Conservation (phyloP, 768 basidiomycete species). For the Harrya chromipes region DNA sequence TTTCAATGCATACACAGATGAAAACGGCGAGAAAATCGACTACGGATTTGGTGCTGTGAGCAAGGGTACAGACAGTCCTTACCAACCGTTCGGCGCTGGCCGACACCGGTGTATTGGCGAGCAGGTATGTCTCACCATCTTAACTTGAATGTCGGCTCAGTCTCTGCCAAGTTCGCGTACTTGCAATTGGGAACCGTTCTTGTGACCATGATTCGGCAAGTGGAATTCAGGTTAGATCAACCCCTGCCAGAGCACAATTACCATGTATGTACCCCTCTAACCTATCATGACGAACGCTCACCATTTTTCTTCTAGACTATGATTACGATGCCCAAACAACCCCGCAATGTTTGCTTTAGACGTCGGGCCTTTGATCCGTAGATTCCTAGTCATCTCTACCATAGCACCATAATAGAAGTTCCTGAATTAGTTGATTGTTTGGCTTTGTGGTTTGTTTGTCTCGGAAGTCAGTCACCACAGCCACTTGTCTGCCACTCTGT, state of each 20-base stretch:
- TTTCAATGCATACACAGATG: slow-evolving; percentile 69
- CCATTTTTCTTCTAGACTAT: slow-evolving; percentile 59
- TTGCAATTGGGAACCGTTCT: slow-evolving; percentile 87
- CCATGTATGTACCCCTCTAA: slow-evolving; percentile 54
- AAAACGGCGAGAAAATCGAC: slow-evolving; percentile 85
- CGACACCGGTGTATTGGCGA: slow-evolving; percentile 94
- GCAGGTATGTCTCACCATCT: slow-evolving; percentile 45
- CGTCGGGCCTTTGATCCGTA: slow-evolving; percentile 54
- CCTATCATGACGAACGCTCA: slow-evolving; percentile 5
- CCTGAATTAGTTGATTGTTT: background rate
- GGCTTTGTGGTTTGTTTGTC: background rate
- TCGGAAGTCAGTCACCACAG: background rate
- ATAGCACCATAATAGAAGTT: background rate
- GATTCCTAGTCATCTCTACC: background rate
- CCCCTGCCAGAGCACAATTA: slow-evolving; percentile 83
- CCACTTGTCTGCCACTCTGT: slow-evolving; percentile 11
- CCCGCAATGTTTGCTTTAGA: slow-evolving; percentile 62
- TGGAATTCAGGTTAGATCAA: slow-evolving; percentile 66
- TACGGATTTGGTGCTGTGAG: slow-evolving; percentile 94
- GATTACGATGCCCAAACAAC: slow-evolving; percentile 85
- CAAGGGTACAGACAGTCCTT: slow-evolving; percentile 94
- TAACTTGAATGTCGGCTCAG: slow-evolving; percentile 6
- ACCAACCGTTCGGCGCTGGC: slow-evolving; percentile 97
- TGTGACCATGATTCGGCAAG: slow-evolving; percentile 67
- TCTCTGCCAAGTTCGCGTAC: slow-evolving; percentile 74